These are phyloP conservation scores for Cyberlindnera maritima DNA, from an alignment of 805 yeast genomes.

Conservation along the genomic window DNA sequence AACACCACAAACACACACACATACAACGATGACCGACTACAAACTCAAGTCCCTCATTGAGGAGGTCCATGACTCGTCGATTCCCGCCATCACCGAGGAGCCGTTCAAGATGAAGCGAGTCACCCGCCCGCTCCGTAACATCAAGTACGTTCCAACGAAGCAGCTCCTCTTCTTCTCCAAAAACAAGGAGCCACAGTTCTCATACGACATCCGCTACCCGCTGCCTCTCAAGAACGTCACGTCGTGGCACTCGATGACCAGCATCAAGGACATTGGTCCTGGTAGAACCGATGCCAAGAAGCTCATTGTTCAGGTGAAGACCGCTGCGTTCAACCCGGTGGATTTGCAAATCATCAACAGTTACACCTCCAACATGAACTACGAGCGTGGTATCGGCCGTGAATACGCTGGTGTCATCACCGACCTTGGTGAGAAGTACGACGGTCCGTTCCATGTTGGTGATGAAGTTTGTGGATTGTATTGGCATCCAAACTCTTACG, in stretches of 20 bases:
- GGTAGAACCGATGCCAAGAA: constrained; percentile 30
- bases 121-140: constrained; percentile 48
- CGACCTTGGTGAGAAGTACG: constrained; percentile 47
- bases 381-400: constrained; percentile 65
- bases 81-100: constrained; percentile 10
- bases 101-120: constrained; percentile 32
- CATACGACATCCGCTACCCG: constrained; percentile 51
- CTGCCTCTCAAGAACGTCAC: constrained; percentile 39
- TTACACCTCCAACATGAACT: constrained; percentile 47
- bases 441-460: constrained; percentile 45
- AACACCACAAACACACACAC: not conserved
- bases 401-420: constrained; percentile 63
- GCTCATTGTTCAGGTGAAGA: constrained; percentile 55
- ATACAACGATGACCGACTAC: constrained; percentile 3
- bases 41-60: constrained; percentile 10
- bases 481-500: constrained; percentile 51
- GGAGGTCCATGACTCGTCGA: constrained; percentile 8
- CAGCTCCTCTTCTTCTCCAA: constrained; percentile 41
- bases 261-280: not conserved
- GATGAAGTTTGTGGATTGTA: constrained; percentile 64
- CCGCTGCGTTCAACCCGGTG: constrained; percentile 62
- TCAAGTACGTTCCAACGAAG: constrained; percentile 49
- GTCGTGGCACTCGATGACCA: not conserved
- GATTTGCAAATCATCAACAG: constrained; percentile 61
- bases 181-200: constrained; percentile 38